Base-by-base conservation (phyloP, 345 rosid genomes). In the Luvunga scandens region DNA sequence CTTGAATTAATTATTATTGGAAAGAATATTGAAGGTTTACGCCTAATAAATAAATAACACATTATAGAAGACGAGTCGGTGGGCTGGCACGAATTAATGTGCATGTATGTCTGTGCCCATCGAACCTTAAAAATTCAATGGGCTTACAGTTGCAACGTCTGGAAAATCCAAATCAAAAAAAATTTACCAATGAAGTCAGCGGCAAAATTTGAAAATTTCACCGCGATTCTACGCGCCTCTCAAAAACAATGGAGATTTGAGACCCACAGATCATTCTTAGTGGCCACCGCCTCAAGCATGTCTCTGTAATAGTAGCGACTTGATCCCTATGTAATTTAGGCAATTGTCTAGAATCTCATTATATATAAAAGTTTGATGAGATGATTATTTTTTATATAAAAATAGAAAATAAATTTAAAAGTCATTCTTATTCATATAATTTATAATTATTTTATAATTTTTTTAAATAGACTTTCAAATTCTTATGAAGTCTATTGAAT, bases 301-400 rank as follows among this genome's bases (percentile, higher is more conserved):
- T 42, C 0, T 13, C 14, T 45, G 16, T 45, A n/a, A n/a, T n/a
- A 34, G 36, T 34, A 34, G 36, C 0, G 7, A 7, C 7, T 34
- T 5, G 36, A 34, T 7, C 36, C 6, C 36, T 34, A 34, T 0
- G 7, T 7, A 34, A 34, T 0, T 34, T 34, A 34, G 36, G 36
- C 36, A 0, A 1, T 34, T 34, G 36, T 7, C 7, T 34, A 34
- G 0, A 7, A 7, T 34, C 7, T 1, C 36, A 7, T 1, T 34
- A 5, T 34, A 5, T 0, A 34, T 5, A 34, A 34, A 34, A 1
- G 1, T 0, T 7, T 0, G 0, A 6, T 6, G 36, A 34, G 1
- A 34, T 34, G 0, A 34, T 34, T 34, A 34, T 34, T 34, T 34
- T 34, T 1, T 34, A 0, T 34, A 34, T 5, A 34, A 34, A 34